Evolutionary conservation across 164 flowering plant genomes (phyloP).

Genomic region (Buxus sempervirens): DNA sequence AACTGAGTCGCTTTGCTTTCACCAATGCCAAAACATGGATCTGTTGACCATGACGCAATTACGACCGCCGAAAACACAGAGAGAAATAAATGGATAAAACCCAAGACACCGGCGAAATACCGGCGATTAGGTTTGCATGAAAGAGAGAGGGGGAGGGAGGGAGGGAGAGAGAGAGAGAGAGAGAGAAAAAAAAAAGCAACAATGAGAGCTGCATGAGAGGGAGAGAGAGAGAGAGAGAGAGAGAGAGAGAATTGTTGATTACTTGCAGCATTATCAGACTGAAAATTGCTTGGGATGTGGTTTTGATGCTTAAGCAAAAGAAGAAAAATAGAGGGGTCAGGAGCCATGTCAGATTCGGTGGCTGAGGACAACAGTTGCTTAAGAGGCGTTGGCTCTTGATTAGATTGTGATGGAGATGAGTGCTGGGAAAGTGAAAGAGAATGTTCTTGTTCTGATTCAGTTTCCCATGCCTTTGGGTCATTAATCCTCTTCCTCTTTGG

Average conservation of each 20-base stretch:
- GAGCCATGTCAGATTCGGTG: conserved; percentile 13
- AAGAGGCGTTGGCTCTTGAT: conserved; percentile 61
- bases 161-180: too few relatives aligned
- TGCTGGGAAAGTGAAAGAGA: conserved; percentile 70
- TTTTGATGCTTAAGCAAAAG: conserved; percentile 30
- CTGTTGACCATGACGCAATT: too few relatives aligned
- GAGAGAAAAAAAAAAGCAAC: too few relatives aligned
- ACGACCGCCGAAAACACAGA: too few relatives aligned
- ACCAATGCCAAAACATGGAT: conserved; percentile 82
- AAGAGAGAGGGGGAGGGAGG: too few relatives aligned
- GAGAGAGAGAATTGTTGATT: conserved; percentile 12
- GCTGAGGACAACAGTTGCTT: conserved; percentile 15
- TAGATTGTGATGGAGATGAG: conserved; percentile 86
- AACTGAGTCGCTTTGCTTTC: too few relatives aligned
- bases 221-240: too few relatives aligned
- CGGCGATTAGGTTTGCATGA: too few relatives aligned
- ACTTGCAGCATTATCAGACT: conserved; percentile 11
- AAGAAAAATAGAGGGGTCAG: conserved; percentile 33
- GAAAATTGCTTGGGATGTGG: conserved; percentile 20
- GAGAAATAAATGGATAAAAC: too few relatives aligned
- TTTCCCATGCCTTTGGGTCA: conserved; percentile 37
- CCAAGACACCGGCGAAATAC: too few relatives aligned
- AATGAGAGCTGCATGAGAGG: too few relatives aligned
- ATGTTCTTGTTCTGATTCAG: conserved; percentile 72
- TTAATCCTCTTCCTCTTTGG: conserved; percentile 54